These are phyloP conservation scores for Acacia melanoxylon DNA, from an alignment of 306 rosid genomes.

Conservation along the genomic window DNA sequence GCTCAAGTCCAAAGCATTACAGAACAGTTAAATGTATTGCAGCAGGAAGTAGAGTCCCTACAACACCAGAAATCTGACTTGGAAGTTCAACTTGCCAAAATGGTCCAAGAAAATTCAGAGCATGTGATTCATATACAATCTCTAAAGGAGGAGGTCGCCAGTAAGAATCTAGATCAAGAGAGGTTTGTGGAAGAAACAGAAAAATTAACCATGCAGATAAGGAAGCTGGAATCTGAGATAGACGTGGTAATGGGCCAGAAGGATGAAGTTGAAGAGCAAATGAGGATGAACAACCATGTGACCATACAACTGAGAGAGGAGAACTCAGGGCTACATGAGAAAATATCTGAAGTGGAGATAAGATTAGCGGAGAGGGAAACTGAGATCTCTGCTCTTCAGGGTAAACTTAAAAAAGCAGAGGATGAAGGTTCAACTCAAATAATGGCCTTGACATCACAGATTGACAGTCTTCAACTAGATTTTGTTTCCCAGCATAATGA, in stretches of 20 bases:
- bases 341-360: conserved; percentile 37
- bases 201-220: conserved; percentile 42
- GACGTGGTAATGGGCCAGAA: conserved; percentile 35
- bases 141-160: conserved; percentile 60
- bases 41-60: conserved; percentile 59
- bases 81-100: conserved; percentile 57
- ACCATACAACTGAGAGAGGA: conserved; percentile 45
- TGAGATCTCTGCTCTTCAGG: conserved; percentile 36
- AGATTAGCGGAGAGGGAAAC: conserved; percentile 38
- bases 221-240: conserved; percentile 51
- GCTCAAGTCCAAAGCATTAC: conserved; percentile 47
- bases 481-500: conserved; percentile 58
- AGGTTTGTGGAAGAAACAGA: conserved; percentile 52
- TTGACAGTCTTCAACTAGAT: conserved; percentile 49
- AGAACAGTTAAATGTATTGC: conserved; percentile 57
- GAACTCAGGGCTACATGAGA: conserved; percentile 38
- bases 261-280: conserved; percentile 47
- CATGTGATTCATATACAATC: conserved; percentile 51
- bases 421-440: conserved; percentile 34
- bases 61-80: conserved; percentile 49
- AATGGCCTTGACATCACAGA: conserved; percentile 33
- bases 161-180: conserved; percentile 51
- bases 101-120: conserved; percentile 50
- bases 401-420: conserved; percentile 30
- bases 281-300: conserved; percentile 40